These are phyloP conservation scores for Narthecium ossifragum DNA, from an alignment of 106 monocot species.

Conservation along the genomic window DNA sequence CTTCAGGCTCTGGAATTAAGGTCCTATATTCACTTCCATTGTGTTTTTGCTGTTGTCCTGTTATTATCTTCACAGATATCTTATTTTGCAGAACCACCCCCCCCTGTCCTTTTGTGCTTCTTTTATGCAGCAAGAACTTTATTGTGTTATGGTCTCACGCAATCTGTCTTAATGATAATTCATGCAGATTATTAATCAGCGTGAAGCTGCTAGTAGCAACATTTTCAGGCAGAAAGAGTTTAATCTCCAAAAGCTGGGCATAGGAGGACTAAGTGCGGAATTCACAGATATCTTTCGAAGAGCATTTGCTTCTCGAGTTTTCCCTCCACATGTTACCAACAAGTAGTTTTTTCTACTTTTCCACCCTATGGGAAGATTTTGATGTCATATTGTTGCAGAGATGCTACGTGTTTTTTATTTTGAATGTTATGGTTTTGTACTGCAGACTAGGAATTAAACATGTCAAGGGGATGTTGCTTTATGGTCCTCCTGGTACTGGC, in stretches of 20 bases:
- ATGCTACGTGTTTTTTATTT: no score
- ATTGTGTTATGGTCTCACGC: background rate
- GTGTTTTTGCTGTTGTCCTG: constrained; percentile 1
- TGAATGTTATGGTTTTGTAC: background rate
- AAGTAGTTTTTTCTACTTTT: constrained; percentile 38
- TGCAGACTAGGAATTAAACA: constrained; percentile 91
- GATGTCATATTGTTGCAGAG: background rate
- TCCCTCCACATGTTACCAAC: constrained; percentile 80
- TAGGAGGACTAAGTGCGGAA: constrained; percentile 89
- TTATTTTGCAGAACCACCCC: no score
- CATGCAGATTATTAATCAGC: constrained; percentile 75
- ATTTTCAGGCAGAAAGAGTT: constrained; percentile 91
- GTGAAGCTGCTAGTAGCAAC: constrained; percentile 85
- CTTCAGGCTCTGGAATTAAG: constrained; percentile 92
- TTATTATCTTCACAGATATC: background rate
- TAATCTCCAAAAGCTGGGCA: constrained; percentile 87
- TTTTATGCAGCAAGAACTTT: background rate
- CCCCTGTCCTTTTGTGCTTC: no score
- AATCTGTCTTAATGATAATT: constrained; percentile 7
- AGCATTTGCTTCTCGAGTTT: constrained; percentile 98
- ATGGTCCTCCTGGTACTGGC: constrained; percentile 97
- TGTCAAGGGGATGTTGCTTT: constrained; percentile 94
- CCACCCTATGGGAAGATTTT: background rate
- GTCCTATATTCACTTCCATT: constrained; percentile 16
- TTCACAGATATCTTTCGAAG: constrained; percentile 93